Base-by-base conservation (phyloP, 2,329 filamentous ascomycete genomes). In the Dothiorella sarmentorum region DNA sequence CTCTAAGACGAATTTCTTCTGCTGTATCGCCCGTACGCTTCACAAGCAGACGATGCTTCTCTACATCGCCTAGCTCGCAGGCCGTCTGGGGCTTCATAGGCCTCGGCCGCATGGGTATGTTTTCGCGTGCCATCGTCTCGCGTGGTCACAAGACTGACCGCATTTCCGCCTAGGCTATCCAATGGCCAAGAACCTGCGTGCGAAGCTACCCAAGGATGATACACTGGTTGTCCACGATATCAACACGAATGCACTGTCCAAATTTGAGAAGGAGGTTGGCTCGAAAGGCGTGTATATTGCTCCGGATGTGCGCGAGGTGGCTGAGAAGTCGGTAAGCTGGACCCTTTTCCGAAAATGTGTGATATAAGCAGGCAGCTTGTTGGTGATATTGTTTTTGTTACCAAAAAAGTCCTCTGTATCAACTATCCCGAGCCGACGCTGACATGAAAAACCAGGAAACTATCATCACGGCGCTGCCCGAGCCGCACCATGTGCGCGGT, bases 291-390 rank as follows among this genome's bases (percentile, higher is more conserved):
- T 89, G 13, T 74, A 80, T 59, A 71, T 87, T 58, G 85, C 83
- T 5, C 72, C 78, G 31, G 81, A 71, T 63, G 80, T 85, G 7
- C 77, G 83, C 59, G 82, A 88, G 63, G 79, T 89, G 49, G 85
- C 85, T 13, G 84, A 88, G 71, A 81, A 84, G 70, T 80, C 85
- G 69, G 87, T 89, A 81, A 71, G 86, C 76, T 24, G 6, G 56
- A 10, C 18, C 38, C 1, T 18, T 7, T 35, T 11, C 31, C n/a
- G 10, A 38, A 26, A 24, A 78, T 81, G 75, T 78, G 86, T 88
- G 85, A 88, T 87, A 85, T 87, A 88, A 88, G 85, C 88, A 84
- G n/a, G n/a, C n/a, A n/a, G n/a, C n/a, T n/a, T n/a, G n/a, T n/a
- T n/a, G n/a, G n/a, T n/a, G n/a, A n/a, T n/a, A n/a, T n/a, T n/a